phyloP scores from a whole-genome alignment of 2,329 filamentous ascomycete genomes.

The Bipolaris victoriae region DNA sequence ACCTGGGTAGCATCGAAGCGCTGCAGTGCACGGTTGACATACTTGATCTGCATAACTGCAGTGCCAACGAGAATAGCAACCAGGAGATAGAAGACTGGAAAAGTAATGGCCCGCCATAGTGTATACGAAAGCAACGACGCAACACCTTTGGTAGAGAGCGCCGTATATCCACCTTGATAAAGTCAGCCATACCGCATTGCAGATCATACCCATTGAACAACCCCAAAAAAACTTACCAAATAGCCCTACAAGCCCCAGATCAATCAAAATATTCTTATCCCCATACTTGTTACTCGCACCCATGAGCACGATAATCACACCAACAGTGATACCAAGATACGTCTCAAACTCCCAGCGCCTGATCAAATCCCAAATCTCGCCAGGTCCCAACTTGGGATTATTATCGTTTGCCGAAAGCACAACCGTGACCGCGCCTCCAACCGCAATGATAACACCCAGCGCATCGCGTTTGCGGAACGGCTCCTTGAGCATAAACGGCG shows the following conservation, averaged over 20 bases:
- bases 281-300: conserved; percentile 84
- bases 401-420: conserved; percentile 88
- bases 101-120: conserved; percentile 85
- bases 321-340: conserved; percentile 78
- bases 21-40: conserved; percentile 88
- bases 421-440: conserved; percentile 87
- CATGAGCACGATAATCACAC: conserved; percentile 77
- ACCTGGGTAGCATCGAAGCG: conserved; percentile 97
- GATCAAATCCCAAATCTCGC: conserved; percentile 89
- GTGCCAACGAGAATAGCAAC: conserved; percentile 78
- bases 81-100: conserved; percentile 89
- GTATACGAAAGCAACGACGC: conserved; percentile 93
- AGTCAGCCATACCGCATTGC: conserved; percentile 20
- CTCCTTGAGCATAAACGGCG: conserved; percentile 92
- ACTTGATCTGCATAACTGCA: conserved; percentile 95
- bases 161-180: conserved; percentile 82
- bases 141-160: conserved; percentile 92
- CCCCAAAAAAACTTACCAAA: conserved; percentile 69
- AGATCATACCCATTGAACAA: background rate
- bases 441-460: conserved; percentile 84
- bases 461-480: conserved; percentile 83
- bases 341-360: conserved; percentile 88
- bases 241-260: conserved; percentile 88
- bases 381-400: conserved; percentile 88
- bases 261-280: conserved; percentile 84